These are phyloP conservation scores for Rheum nobile DNA, from an alignment of 148 eudicot species.

Conservation along the genomic window DNA sequence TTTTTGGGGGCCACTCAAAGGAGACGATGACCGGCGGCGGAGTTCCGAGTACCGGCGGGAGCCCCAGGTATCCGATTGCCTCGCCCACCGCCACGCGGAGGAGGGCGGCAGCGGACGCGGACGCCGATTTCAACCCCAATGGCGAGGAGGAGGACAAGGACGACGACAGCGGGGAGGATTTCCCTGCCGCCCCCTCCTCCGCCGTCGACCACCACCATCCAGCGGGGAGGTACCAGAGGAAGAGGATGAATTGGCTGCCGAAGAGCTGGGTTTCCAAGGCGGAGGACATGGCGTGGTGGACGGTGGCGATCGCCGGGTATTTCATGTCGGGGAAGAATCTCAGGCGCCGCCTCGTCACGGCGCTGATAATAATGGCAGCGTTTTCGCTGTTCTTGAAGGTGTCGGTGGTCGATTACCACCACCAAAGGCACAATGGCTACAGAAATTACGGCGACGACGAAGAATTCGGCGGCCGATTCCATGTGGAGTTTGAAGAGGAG, in stretches of 20 bases:
- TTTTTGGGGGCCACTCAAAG: not conserved
- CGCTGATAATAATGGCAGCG: conserved; percentile 21
- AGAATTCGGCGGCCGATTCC: not conserved
- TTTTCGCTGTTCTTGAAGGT: conserved; percentile 26
- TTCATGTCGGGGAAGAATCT: conserved; percentile 19
- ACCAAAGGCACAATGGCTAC: not conserved
- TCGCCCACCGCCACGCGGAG: not conserved
- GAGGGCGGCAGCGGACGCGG: not conserved
- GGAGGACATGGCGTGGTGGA: conserved; percentile 7
- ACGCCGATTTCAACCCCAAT: not conserved
- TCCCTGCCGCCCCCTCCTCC: not conserved
- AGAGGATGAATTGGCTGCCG: conserved; percentile 11
- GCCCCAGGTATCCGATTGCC: conserved; percentile 13
- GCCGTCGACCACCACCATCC: conserved; percentile 4
- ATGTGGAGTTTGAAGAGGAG: not conserved
- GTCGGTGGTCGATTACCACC: conserved; percentile 10
- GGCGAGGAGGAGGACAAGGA: not conserved
- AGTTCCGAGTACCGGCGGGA: conserved; percentile 13
- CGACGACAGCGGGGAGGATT: not conserved
- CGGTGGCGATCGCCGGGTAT: not conserved
- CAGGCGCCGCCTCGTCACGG: conserved; percentile 20
- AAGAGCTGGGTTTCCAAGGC: conserved; percentile 11
- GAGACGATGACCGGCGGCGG: conserved; percentile 27
- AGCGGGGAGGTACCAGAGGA: conserved; percentile 10
- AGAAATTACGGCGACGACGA: not conserved